Conservation (phyloP, 768 basidiomycete genomes). For the Pisolithus albus region DNA sequence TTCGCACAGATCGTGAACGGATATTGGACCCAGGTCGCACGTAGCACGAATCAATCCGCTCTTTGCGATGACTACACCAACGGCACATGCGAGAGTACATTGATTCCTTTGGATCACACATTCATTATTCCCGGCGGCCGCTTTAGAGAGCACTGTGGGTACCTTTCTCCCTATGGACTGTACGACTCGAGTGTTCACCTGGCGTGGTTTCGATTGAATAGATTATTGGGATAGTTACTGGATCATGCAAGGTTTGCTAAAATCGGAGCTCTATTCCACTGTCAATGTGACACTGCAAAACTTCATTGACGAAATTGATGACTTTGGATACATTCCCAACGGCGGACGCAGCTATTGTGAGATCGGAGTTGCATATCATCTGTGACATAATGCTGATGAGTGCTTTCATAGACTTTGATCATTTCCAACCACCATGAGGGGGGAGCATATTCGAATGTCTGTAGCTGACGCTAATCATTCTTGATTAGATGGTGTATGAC, state of each 20-base stretch:
- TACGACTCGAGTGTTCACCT: not conserved
- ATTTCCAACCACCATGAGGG: slow-evolving; percentile 84
- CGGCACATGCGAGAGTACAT: slow-evolving; percentile 68
- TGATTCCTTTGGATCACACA: slow-evolving; percentile 88
- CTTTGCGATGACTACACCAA: slow-evolving; percentile 48
- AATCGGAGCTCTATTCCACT: slow-evolving; percentile 66
- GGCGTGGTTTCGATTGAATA: slow-evolving; percentile 13
- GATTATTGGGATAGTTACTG: slow-evolving; percentile 72
- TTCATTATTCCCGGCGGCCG: slow-evolving; percentile 87
- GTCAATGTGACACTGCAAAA: slow-evolving; percentile 79
- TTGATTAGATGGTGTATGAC: slow-evolving; percentile 75
- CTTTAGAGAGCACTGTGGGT: slow-evolving; percentile 79
- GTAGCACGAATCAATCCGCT: slow-evolving; percentile 63
- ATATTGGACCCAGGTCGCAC: slow-evolving; percentile 77
- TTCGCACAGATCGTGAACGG: slow-evolving; percentile 74
- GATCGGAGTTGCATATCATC: slow-evolving; percentile 3
- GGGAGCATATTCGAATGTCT: not conserved
- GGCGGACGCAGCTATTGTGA: slow-evolving; percentile 87
- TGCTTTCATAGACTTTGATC: slow-evolving; percentile 55
- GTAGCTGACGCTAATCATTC: not conserved
- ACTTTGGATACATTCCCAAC: slow-evolving; percentile 88
- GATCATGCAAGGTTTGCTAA: slow-evolving; percentile 82
- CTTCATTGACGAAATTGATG: slow-evolving; percentile 89
- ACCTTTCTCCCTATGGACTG: slow-evolving; percentile 1
- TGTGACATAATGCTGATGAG: not conserved